phyloP scores from a whole-genome alignment of 352 stramenopile genomes.

The Phytophthora meadii region DNA sequence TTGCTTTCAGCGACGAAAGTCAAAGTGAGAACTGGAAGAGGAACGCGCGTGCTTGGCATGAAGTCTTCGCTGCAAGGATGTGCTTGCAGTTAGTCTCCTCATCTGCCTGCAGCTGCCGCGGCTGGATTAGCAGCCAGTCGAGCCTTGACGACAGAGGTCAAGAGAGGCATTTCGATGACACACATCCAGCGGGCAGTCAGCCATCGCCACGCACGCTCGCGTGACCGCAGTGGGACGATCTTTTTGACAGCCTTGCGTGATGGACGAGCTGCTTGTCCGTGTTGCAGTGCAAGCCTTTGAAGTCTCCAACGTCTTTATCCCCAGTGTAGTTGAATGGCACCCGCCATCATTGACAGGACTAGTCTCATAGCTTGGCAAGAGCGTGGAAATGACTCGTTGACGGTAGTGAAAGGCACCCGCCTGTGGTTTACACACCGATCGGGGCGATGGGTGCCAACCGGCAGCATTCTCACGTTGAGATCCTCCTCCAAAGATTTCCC shows the following conservation, averaged over 20 bases:
- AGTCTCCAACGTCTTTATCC: no score
- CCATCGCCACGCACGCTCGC: conserved; percentile 13
- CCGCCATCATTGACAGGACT: no score
- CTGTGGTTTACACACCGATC: neutral
- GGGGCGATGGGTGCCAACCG: conserved; percentile 5
- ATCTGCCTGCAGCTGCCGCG: conserved; percentile 22
- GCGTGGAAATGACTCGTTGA: neutral
- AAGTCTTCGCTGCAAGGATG: conserved; percentile 3
- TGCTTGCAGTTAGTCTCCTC: conserved; percentile 13
- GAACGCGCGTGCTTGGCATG: neutral
- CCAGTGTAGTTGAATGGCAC: no score
- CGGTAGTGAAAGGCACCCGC: neutral
- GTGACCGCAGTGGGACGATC: conserved; percentile 24
- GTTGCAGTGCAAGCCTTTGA: neutral
- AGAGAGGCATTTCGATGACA: no score
- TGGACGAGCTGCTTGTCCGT: conserved; percentile 7
- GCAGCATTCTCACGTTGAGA: conserved; percentile 26
- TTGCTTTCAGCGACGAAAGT: conserved; percentile 15
- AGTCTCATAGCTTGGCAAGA: no score
- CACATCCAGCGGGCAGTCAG: conserved; percentile 16
- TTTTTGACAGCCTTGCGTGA: conserved; percentile 14
- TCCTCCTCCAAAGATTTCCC: conserved; percentile 18
- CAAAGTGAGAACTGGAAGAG: conserved; percentile 18
- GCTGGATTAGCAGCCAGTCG: conserved; percentile 10
- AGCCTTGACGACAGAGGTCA: conserved; percentile 16